phyloP scores from a whole-genome alignment of 2,329 filamentous ascomycete species.

The Fusarium kyushuense region DNA sequence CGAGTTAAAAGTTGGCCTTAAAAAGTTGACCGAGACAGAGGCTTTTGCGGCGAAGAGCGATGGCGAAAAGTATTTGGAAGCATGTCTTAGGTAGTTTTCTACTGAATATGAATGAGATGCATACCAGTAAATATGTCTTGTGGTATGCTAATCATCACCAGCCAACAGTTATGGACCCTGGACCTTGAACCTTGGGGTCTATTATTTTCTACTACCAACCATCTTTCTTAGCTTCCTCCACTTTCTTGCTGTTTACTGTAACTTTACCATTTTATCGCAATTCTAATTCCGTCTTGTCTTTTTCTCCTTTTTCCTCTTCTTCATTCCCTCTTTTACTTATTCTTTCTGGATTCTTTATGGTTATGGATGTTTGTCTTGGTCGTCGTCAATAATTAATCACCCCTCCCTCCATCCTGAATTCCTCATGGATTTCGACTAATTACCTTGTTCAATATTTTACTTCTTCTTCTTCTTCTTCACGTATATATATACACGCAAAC shows the following conservation, averaged over 20 bases:
- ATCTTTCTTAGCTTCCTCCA: constrained; percentile 13
- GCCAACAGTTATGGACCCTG: not conserved
- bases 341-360: constrained; percentile 6
- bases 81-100: too few species aligned
- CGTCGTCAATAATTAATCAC: not conserved
- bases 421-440: constrained; percentile 3
- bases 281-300: not conserved
- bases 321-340: constrained; percentile 2
- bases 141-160: not conserved
- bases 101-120: too few species aligned
- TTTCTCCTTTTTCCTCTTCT: not conserved
- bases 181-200: not conserved
- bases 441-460: constrained; percentile 5
- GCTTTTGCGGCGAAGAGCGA: too few species aligned
- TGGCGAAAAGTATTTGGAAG: too few species aligned
- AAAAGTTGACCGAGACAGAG: too few species aligned
- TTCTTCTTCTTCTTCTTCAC: not conserved
- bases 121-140: too few species aligned
- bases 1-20: too few species aligned
- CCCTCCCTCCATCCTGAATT: not conserved
- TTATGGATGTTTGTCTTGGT: constrained; percentile 20
- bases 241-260: constrained; percentile 22
- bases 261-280: not conserved
- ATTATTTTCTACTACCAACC: not conserved
- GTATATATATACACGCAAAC: constrained; percentile 7